Conservation (phyloP, 2,329 filamentous ascomycete species). For the Paradendryphiella salina region DNA sequence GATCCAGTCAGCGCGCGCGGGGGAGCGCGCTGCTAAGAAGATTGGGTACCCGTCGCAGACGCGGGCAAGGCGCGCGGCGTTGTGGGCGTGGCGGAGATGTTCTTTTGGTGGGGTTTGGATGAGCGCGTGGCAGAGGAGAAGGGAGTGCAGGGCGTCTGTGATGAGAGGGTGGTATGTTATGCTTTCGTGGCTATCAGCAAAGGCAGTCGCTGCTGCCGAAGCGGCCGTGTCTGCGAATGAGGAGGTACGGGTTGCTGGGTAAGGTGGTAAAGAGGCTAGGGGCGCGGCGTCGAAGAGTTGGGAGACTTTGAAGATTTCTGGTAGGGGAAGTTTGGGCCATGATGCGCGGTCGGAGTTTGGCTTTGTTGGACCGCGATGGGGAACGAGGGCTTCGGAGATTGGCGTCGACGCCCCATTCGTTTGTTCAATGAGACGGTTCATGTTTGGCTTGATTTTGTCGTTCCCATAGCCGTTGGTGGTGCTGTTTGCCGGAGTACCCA, state of each 20-base stretch:
- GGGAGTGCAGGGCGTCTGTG: constrained; percentile 74
- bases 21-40: constrained; percentile 72
- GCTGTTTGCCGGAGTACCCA: constrained; percentile 29
- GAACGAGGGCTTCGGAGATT: constrained; percentile 51
- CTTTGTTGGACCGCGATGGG: constrained; percentile 41
- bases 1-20: constrained; percentile 77
- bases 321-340: constrained; percentile 54
- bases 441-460: constrained; percentile 23
- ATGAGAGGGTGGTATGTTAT: constrained; percentile 82
- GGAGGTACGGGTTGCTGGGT: constrained; percentile 54
- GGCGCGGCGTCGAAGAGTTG: constrained; percentile 72
- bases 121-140: constrained; percentile 78
- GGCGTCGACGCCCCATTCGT: constrained; percentile 25
- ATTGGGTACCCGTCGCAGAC: constrained; percentile 79
- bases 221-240: constrained; percentile 34
- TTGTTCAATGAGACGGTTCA: constrained; percentile 35
- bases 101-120: constrained; percentile 78
- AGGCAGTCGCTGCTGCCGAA: constrained; percentile 42
- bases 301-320: constrained; percentile 60
- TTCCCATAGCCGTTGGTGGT: constrained; percentile 9
- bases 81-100: constrained; percentile 76
- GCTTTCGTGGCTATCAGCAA: constrained; percentile 60
- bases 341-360: constrained; percentile 41
- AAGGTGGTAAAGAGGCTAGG: constrained; percentile 68
- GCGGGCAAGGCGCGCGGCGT: constrained; percentile 74